These are phyloP conservation scores for Candida ovalis DNA, from an alignment of 805 yeast genomes.

Conservation along the genomic window DNA sequence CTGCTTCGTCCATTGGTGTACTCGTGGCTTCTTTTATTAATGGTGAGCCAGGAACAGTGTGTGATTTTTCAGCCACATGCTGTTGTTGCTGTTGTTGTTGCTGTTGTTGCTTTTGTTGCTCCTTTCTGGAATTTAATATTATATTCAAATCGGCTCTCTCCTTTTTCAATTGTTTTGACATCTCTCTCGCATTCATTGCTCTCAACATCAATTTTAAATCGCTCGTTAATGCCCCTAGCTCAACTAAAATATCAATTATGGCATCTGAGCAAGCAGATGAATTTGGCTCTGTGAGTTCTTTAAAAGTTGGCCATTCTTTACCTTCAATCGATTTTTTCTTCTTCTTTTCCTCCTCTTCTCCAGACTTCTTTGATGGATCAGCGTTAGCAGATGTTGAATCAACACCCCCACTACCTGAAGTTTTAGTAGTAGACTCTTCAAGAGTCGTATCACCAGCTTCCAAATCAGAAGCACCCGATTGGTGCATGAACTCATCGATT, in stretches of 20 bases:
- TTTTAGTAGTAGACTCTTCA: too few relatives aligned
- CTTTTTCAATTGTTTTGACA: slow-evolving; percentile 37
- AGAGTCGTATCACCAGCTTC: neutral
- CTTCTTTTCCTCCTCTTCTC: neutral
- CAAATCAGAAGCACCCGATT: neutral
- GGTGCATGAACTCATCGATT: neutral
- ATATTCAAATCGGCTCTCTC: slow-evolving; percentile 24
- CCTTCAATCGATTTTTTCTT: neutral
- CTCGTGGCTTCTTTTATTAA: neutral
- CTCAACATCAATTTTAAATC: slow-evolving; percentile 63
- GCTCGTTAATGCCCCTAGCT: slow-evolving; percentile 55
- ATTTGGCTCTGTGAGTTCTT: slow-evolving; percentile 51
- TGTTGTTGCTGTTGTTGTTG: neutral
- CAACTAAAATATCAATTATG: slow-evolving; percentile 56
- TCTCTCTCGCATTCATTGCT: slow-evolving; percentile 49
- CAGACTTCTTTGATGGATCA: neutral
- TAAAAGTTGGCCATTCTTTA: slow-evolving; percentile 47
- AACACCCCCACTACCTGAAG: too few relatives aligned
- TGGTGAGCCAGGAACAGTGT: neutral
- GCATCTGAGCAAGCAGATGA: slow-evolving; percentile 53
- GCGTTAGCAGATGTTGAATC: neutral
- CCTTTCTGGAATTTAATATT: slow-evolving; percentile 1
- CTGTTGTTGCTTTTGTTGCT: neutral
- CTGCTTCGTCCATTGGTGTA: neutral
- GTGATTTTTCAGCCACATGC: neutral